phyloP scores from a whole-genome alignment of 2,329 filamentous ascomycete species.

The Colletotrichum spinosum region DNA sequence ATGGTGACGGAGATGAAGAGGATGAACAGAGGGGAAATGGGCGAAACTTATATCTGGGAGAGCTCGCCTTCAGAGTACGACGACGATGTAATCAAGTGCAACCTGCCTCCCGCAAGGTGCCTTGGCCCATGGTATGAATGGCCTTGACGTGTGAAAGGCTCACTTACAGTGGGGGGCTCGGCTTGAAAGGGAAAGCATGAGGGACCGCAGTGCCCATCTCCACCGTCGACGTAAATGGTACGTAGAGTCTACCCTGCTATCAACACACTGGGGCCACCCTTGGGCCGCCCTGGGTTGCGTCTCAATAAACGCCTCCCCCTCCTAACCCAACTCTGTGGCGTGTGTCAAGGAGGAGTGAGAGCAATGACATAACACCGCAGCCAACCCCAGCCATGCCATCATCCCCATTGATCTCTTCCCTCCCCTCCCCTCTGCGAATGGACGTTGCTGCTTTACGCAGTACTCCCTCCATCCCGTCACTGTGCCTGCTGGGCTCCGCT shows the following conservation, averaged over 20 bases:
- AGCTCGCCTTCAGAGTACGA: constrained; percentile 31
- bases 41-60: constrained; percentile 30
- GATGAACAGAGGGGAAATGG: background rate
- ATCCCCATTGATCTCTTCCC: constrained; percentile 26
- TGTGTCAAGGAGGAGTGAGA: constrained; percentile 26
- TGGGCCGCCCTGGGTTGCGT: too few species aligned
- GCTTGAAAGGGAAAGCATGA: constrained; percentile 35
- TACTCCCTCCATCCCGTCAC: constrained; percentile 24
- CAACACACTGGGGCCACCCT: too few species aligned
- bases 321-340: constrained; percentile 6
- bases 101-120: constrained; percentile 17
- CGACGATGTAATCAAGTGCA: constrained; percentile 31
- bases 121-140: constrained; percentile 6
- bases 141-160: constrained; percentile 37
- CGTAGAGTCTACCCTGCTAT: constrained; percentile 4
- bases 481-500: constrained; percentile 28
- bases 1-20: background rate
- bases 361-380: constrained; percentile 37
- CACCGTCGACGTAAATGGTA: constrained; percentile 2
- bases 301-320: background rate
- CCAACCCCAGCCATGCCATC: constrained; percentile 33
- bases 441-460: constrained; percentile 5
- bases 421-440: constrained; percentile 15
- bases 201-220: constrained; percentile 18
- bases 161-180: constrained; percentile 28